Evolutionary conservation across 495 filamentous ascomycete genomes (phyloP), one percentile per base, ranked within the genome.

Genomic region (Lasiosphaeris hirsuta): DNA sequence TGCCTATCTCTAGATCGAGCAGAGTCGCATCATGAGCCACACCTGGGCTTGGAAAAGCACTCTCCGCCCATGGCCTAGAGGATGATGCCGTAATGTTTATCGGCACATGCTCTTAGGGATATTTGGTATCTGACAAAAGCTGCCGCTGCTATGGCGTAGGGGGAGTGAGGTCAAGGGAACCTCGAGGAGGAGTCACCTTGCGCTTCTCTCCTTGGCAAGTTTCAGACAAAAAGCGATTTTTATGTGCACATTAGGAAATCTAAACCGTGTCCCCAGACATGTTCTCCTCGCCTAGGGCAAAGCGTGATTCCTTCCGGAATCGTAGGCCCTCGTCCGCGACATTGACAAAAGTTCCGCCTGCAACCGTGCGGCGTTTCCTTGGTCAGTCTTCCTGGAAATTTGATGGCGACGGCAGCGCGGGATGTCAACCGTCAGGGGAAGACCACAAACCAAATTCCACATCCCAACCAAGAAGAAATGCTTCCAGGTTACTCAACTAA

Each of bases 321-420:
- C 23, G 5, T 33, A 19, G 7, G 11, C 11, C 14, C 37, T 35
- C 7, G 38, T 14, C 51, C 37, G 39, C 51, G 51, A 54, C 43
- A 54, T 54, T 54, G 51, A 17, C n/a, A 54, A 54, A 54, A 54
- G 51, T 54, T 54, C 51, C 51, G 5, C 3, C 11, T 17, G 43
- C 23, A 5, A 30, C 23, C 23, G 23, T 30, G 23, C 23, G 23
- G 23, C 23, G 23, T 30, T 30, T 30, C 23, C 23, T 30, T 30
- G 2, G 23, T 5, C 23, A 30, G 23, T 30, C 23, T 30, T 5
- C 2, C 39, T 15, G 43, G 17, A 46, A 46, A 15, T 46, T 46
- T 15, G 11, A 3, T 13, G 9, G 13, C n/a, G n/a, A n/a, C n/a
- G n/a, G 43, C 43, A 4, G 43, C 43, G 43, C 43, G 13, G 43